phyloP scores from a whole-genome alignment of 129 eudicot species.

The Dittrichia graveolens region DNA sequence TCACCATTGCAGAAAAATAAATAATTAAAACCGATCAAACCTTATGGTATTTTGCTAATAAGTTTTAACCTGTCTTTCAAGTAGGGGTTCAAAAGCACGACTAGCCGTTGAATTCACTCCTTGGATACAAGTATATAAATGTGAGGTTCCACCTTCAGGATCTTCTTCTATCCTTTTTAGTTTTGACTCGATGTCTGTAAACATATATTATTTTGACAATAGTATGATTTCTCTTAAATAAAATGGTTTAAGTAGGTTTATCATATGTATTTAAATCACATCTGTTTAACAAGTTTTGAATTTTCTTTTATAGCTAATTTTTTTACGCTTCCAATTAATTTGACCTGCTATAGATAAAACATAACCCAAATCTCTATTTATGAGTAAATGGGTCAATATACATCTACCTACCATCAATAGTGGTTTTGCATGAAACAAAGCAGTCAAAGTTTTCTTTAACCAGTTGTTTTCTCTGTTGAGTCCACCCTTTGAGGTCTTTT shows the following conservation, averaged over 20 bases:
- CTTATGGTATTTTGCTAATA: no score
- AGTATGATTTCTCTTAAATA: no score
- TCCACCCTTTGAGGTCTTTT: conserved; percentile 79
- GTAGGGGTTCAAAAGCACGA: conserved; percentile 85
- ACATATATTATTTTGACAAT: background rate
- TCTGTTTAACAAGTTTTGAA: no score
- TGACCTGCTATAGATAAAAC: background rate
- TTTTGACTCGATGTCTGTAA: conserved; percentile 86
- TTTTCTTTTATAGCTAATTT: background rate
- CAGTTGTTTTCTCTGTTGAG: conserved; percentile 73
- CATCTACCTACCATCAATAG: conserved; percentile 78
- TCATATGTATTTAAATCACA: no score
- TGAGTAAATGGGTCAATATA: conserved; percentile 1
- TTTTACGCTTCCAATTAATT: no score
- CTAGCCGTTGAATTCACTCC: conserved; percentile 76
- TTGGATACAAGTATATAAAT: conserved; percentile 63
- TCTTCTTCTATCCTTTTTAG: conserved; percentile 87
- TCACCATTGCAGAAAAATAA: no score
- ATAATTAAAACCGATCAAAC: no score
- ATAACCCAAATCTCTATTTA: conserved; percentile 1
- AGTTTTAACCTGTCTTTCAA: conserved; percentile 93
- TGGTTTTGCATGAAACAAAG: conserved; percentile 96
- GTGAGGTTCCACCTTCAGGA: conserved; percentile 93
- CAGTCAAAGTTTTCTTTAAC: conserved; percentile 97
- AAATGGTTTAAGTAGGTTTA: no score